A percentile compares a stretch with the other conserved stretches of the same genome.
Evolutionary conservation across 371 early-diverging fungal species (phyloP).

Genomic region (Chytridium lagenaria): DNA sequence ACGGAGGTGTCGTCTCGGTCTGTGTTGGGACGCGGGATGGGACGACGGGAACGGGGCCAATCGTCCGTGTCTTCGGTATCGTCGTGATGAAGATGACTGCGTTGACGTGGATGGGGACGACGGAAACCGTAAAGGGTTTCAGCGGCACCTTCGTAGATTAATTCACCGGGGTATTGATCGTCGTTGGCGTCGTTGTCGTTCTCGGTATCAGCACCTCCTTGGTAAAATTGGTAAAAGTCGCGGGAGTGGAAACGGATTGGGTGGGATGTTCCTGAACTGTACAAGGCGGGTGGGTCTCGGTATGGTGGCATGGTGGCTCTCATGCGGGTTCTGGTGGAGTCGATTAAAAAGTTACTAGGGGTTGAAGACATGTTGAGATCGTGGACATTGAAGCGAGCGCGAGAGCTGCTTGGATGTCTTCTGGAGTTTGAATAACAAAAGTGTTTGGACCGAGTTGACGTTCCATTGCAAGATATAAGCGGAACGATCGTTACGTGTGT

Average conservation of each 20-base stretch:
- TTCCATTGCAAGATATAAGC: too few species aligned
- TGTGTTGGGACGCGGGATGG: not conserved
- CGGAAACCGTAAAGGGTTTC: too few species aligned
- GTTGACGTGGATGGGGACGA: not conserved
- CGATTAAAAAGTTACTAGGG: too few species aligned
- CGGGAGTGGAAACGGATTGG: not conserved
- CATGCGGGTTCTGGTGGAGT: too few species aligned
- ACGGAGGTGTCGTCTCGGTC: not conserved
- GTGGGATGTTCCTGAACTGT: not conserved
- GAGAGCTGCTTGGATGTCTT: slow-evolving; percentile 1
- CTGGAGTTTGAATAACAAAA: not conserved
- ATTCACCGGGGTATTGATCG: too few species aligned
- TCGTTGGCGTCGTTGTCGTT: too few species aligned
- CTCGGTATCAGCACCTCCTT: too few species aligned
- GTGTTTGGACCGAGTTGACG: not conserved
- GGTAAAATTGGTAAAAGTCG: not conserved
- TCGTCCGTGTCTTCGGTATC: not conserved
- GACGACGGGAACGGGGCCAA: not conserved
- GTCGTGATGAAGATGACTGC: not conserved
- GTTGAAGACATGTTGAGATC: not conserved
- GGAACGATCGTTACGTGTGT: not conserved
- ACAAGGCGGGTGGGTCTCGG: not conserved
- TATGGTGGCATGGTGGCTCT: not conserved
- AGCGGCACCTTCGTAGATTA: too few species aligned
- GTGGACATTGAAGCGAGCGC: not conserved